Percentiles rank a stretch among this genome's conserved stretches.
phyloP scores from a whole-genome alignment of 306 rosid species.

The Vigna mungo region DNA sequence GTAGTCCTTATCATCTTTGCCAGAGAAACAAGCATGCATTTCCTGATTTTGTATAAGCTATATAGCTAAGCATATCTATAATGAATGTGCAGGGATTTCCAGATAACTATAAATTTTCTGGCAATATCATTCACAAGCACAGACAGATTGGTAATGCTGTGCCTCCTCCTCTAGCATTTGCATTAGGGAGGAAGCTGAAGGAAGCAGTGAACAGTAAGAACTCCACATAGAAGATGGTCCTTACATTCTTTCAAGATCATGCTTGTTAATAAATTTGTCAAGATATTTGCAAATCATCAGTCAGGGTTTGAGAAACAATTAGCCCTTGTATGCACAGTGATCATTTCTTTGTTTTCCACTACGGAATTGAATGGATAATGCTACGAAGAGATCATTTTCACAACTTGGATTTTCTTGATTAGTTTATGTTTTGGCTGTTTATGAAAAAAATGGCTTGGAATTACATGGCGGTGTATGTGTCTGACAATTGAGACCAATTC shows the following conservation, averaged over 20 bases:
- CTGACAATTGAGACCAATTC: too few species aligned
- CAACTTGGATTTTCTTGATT: slow-evolving; percentile 13
- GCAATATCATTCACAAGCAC: slow-evolving; percentile 83
- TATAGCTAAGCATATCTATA: background rate
- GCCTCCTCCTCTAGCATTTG: slow-evolving; percentile 93
- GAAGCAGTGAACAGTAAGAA: slow-evolving; percentile 67
- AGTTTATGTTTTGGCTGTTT: background rate
- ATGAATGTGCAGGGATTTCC: slow-evolving; percentile 80
- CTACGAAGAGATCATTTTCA: background rate
- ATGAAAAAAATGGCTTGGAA: background rate
- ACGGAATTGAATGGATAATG: slow-evolving; percentile 4
- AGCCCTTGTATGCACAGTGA: slow-evolving; percentile 31
- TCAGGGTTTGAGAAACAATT: background rate
- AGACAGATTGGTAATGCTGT: slow-evolving; percentile 98
- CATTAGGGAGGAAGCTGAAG: slow-evolving; percentile 82
- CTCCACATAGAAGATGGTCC: slow-evolving; percentile 27
- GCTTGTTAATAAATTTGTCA: background rate
- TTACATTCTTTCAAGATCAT: background rate
- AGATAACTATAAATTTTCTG: slow-evolving; percentile 73
- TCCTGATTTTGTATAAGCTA: slow-evolving; percentile 16
- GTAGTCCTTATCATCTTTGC: background rate
- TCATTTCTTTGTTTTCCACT: background rate
- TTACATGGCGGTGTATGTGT: background rate
- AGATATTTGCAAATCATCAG: slow-evolving; percentile 28
- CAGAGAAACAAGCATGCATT: background rate